Evolutionary conservation across 345 rosid species (phyloP), one percentile per base, ranked within the genome.

Genomic region (Stellera chamaejasme): DNA sequence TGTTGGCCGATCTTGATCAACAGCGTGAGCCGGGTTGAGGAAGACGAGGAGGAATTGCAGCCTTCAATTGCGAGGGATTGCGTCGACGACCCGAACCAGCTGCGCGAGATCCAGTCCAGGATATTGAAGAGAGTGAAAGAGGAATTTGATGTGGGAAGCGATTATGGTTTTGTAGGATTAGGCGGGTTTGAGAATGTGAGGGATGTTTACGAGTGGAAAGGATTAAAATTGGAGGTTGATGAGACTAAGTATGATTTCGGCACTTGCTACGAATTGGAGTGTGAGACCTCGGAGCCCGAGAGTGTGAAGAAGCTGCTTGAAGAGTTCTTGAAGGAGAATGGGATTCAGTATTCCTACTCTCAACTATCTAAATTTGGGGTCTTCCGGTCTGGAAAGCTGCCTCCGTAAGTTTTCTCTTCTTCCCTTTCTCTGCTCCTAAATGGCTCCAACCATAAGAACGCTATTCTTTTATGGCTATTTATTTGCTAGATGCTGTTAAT

Each of bases 171-270:
- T 58, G 77, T 81, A 50, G 78, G 96, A 63, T 72, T 89, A 66
- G 97, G 97, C 25, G 96, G 97, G 53, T 92, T 89, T 66, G 85
- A 77, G 72, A 92, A 89, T 68, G 74, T 77, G 41, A 81, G 94
- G 62, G 67, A 62, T 52, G 86, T 82, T 13, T 77, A 82, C 50
- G 73, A 82, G 3, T 84, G 98, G 93, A 78, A 53, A 62, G 87
- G 82, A 11, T 64, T 88, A 68, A 84, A 66, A 42, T 64, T 89
- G 72, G 96, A 88, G 77, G 89, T 92, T 50, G 98, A 92, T 58
- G 89, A 88, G 73, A 92, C 94, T 2, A 79, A 64, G 61, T 88
- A 69, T 60, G 79, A 59, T 13, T 88, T 92, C 60, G 96, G 96
- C 43, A 76, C 54, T 2, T 79, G 77, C 45, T 92, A 77, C 48